Evolutionary conservation across 768 basidiomycete genomes (phyloP), one percentile per base, ranked within the genome.

Genomic region (Termitomyces sp.): DNA sequence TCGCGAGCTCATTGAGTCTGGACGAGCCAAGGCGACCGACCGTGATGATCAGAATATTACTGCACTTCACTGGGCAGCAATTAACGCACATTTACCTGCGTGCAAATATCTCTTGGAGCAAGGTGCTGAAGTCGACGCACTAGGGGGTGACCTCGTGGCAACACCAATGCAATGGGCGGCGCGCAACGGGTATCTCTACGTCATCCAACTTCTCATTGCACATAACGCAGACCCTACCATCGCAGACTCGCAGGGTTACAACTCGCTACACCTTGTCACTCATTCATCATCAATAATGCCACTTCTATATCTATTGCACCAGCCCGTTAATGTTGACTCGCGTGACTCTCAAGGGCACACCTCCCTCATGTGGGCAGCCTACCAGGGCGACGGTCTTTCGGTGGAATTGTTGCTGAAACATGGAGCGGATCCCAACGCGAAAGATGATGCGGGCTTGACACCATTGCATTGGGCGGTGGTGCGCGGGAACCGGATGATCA

Each of bases 161-260:
- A 96, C 95, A 1, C 95, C 97, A 0, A 82, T 98, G 77, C 95
- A 98, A 70, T 99, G 97, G 97, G 97, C 97, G 0, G 94, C 96
- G 3, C 85, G 95, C 54, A 97, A 95, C 67, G 97, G 97, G 21
- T 95, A 97, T 73, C 84, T 98, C 67, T 96, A 97, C 67, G 82
- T 98, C 59, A 89, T 98, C 40, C 95, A 98, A 60, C 81, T 99
- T 23, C 84, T 99, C 58, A 83, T 98, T 63, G 78, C 85, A 2
- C 85, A 95, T 72, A 88, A 87, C 61, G 95, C 96, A 50, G 96
- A 98, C 77, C 95, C 97, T 0, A 92, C 86, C 56, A 87, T 98
- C 59, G 69, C 81, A 58, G 97, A 99, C 73, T 84, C 88, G 0
- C 97, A 99, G 70, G 95, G 95, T 10, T 99, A 98, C 82, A 98